A percentile compares a stretch with the other conserved stretches of the same genome.
Conservation (phyloP, 2,329 filamentous ascomycete species). For the Aureobasidium lini region DNA sequence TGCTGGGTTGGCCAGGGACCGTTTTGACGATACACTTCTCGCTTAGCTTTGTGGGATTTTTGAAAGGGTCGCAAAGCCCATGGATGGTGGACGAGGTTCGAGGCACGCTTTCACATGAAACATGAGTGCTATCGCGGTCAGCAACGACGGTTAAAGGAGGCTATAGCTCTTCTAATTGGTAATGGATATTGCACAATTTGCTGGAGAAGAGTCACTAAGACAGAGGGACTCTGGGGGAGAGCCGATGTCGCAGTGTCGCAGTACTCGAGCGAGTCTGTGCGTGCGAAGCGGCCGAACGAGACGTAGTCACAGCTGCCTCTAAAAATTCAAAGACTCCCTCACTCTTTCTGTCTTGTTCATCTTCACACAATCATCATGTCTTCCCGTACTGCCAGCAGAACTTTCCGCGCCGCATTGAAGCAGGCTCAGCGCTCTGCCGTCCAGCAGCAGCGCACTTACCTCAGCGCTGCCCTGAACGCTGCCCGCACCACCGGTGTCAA, state of each 20-base stretch:
- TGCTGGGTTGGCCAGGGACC: neutral
- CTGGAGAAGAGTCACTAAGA: neutral
- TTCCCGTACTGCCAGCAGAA: constrained; percentile 62
- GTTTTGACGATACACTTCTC: constrained; percentile 1
- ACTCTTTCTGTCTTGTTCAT: constrained; percentile 7
- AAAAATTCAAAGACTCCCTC: constrained; percentile 10
- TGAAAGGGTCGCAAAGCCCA: neutral
- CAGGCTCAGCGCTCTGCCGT: constrained; percentile 44
- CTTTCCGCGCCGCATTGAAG: constrained; percentile 50
- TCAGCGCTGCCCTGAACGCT: constrained; percentile 49
- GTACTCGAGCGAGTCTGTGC: neutral
- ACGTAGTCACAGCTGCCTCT: constrained; percentile 8
- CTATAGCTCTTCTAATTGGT: neutral
- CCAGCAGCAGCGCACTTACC: constrained; percentile 50
- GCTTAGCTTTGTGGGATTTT: constrained; percentile 12
- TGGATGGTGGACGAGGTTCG: neutral
- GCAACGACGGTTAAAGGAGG: neutral
- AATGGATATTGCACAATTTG: constrained; percentile 12
- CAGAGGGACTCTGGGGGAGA: neutral
- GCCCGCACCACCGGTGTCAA: constrained; percentile 32
- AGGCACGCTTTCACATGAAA: neutral
- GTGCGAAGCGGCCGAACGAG: neutral
- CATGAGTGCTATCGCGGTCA: neutral
- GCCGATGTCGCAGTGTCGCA: constrained; percentile 3
- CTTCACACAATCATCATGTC: constrained; percentile 51